phyloP scores from a whole-genome alignment of 768 basidiomycete genomes.

The Trametes villosa region DNA sequence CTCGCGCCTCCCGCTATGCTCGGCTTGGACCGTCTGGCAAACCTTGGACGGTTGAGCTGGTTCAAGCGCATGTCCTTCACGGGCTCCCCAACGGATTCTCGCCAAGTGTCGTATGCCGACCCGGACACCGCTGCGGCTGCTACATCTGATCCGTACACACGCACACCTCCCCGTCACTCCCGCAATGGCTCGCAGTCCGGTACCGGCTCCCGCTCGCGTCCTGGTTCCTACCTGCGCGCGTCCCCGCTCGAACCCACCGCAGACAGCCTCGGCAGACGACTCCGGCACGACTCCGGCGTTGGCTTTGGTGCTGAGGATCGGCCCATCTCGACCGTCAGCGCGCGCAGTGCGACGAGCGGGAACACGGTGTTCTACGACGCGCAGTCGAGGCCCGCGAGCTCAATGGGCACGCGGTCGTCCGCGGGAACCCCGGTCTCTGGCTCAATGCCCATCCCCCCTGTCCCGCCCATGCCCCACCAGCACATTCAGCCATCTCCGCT shows the following conservation, averaged over 20 bases:
- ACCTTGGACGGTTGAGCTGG: conserved; percentile 61
- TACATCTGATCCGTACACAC: conserved; percentile 29
- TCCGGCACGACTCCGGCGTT: conserved; percentile 21
- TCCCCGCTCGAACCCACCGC: conserved; percentile 11
- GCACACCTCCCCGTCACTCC: conserved; percentile 32
- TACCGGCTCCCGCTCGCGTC: conserved; percentile 25
- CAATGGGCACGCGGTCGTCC: conserved; percentile 33
- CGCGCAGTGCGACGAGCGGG: conserved; percentile 49
- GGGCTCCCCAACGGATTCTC: conserved; percentile 16
- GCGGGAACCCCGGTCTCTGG: conserved; percentile 13
- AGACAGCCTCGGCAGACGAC: conserved; percentile 11
- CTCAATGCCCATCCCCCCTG: conserved; percentile 17
- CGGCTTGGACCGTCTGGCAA: conserved; percentile 51
- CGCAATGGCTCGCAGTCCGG: conserved; percentile 29
- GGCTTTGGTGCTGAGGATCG: conserved; percentile 36
- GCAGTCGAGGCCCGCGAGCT: conserved; percentile 48
- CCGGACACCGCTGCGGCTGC: conserved; percentile 4
- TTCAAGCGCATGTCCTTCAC: conserved; percentile 46
- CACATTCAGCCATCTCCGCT: conserved; percentile 21
- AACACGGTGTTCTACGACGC: conserved; percentile 70
- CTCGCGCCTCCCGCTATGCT: conserved; percentile 32
- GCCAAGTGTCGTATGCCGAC: not conserved
- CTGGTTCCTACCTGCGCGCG: conserved; percentile 22
- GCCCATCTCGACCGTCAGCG: conserved; percentile 63
- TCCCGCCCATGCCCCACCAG: conserved; percentile 19